Base-by-base conservation (phyloP, 2,329 filamentous ascomycete species). In the Microsporum canis region DNA sequence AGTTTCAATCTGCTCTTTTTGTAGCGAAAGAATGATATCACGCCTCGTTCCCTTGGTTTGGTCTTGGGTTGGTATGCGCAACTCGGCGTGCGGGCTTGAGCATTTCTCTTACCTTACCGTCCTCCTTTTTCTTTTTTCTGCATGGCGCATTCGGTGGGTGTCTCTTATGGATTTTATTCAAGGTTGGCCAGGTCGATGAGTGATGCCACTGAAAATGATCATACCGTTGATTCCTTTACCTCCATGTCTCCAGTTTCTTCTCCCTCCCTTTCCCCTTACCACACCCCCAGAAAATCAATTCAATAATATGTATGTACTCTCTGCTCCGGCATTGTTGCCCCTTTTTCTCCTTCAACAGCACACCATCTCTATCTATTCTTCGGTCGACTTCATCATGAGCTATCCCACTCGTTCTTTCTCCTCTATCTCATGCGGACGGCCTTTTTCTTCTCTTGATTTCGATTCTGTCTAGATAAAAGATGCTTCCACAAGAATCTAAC, bases 81-180 rank as follows among this genome's bases (percentile, higher is more conserved):
- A 36, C 31, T 36, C 45, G 27, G 31, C 31, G 51, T 34, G 51
- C 43, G 17, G 43, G 43, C 17, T 47, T 47, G 43, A 47, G 43
- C 51, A 55, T 55, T 55, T 55, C 51, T 55, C 51, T 55, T 31
- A 55, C 51, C 51, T 55, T 34, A 34, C 51, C 27, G 8, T 51
- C 45, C 27, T 31, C 31, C 17, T 47, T 55, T 55, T 36, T 55
- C 29, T 55, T 55, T 55, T 55, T 38, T 55, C 51, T 57, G 55
- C 55, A 57, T 57, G 55, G 55, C 55, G 55, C 55, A 57, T 57
- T 43, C 31, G 51, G 51, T 36, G 51, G 51, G 51, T 55, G 51
- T 55, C 33, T 55, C 51, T 55, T 55, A 55, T 55, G 51, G 51
- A 55, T 55, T 55, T 55, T 55, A 55, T 55, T 55, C 51, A 55